Conservation (phyloP, 805 yeast genomes). For the Pichia sporocuriosa region DNA sequence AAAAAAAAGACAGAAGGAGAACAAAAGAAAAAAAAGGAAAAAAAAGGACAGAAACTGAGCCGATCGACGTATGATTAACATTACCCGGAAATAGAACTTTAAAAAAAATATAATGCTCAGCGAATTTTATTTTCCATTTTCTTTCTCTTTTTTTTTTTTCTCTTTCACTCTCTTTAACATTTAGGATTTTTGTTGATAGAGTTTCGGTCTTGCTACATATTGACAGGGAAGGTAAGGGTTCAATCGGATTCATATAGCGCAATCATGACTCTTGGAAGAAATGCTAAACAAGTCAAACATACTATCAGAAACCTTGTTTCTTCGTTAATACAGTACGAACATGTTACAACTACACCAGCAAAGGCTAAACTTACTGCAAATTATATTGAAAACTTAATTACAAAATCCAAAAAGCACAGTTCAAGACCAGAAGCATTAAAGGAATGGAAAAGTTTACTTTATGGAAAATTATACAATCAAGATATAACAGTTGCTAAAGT, state of each 20-base stretch:
- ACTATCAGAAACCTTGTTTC: conserved; percentile 60
- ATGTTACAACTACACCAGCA: conserved; percentile 65
- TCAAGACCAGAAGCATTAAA: conserved; percentile 19
- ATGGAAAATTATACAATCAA: conserved; percentile 41
- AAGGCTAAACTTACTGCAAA: conserved; percentile 67
- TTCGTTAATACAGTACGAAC: conserved; percentile 62
- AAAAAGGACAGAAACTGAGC: too few species aligned
- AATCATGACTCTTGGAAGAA: conserved; percentile 33
- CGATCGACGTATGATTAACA: too few species aligned
- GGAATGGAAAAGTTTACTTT: conserved; percentile 23
- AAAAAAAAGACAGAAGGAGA: too few species aligned
- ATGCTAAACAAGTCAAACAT: conserved; percentile 46
- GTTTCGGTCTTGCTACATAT: too few species aligned
- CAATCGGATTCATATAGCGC: too few species aligned
- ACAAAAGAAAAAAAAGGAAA: too few species aligned
- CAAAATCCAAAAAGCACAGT: conserved; percentile 40
- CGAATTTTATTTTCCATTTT: too few species aligned
- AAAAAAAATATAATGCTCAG: not conserved
- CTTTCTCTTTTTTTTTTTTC: too few species aligned
- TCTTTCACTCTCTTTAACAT: too few species aligned
- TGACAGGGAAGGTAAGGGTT: too few species aligned
- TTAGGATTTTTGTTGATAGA: too few species aligned
- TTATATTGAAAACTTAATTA: conserved; percentile 56
- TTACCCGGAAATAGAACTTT: not conserved
- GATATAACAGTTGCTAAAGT: conserved; percentile 55